These are phyloP conservation scores for Pythium coloratum DNA, from an alignment of 352 stramenopile species.

Conservation along the genomic window DNA sequence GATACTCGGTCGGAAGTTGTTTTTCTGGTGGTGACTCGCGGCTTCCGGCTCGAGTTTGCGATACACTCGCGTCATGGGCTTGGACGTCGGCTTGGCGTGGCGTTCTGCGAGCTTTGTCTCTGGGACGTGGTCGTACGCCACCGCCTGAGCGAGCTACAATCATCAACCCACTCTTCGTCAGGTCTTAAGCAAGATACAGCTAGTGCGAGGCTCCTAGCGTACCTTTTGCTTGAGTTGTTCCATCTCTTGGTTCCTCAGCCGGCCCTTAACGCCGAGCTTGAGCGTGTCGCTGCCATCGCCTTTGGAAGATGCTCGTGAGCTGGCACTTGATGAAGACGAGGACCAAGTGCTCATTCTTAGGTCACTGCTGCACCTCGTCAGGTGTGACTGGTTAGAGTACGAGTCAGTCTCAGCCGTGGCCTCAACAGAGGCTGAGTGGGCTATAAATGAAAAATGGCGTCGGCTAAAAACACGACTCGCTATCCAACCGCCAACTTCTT, in stretches of 20 bases:
- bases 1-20: slow-evolving; percentile 28
- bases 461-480: background rate
- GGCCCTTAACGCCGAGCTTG: slow-evolving; percentile 43
- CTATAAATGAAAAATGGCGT: background rate
- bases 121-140: slow-evolving; percentile 54
- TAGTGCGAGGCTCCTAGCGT: slow-evolving; percentile 38
- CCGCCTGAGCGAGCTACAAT: slow-evolving; percentile 50
- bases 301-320: background rate
- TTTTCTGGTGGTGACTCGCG: slow-evolving; percentile 10
- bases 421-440: background rate
- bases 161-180: too few relatives aligned
- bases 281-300: slow-evolving; percentile 10
- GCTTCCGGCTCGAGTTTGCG: slow-evolving; percentile 30
- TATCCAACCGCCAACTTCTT: background rate
- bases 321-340: background rate
- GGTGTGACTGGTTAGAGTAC: background rate
- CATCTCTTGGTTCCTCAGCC: slow-evolving; percentile 71
- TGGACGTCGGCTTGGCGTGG: slow-evolving; percentile 20
- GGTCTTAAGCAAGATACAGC: too few relatives aligned
- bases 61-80: slow-evolving; percentile 67
- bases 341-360: slow-evolving; percentile 1
- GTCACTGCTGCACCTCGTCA: background rate
- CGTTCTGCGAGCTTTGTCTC: slow-evolving; percentile 29
- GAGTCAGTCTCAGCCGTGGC: background rate
- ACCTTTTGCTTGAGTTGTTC: slow-evolving; percentile 56